These are phyloP conservation scores for Ampelomyces quisqualis DNA, from an alignment of 2,329 filamentous ascomycete species.

Conservation along the genomic window DNA sequence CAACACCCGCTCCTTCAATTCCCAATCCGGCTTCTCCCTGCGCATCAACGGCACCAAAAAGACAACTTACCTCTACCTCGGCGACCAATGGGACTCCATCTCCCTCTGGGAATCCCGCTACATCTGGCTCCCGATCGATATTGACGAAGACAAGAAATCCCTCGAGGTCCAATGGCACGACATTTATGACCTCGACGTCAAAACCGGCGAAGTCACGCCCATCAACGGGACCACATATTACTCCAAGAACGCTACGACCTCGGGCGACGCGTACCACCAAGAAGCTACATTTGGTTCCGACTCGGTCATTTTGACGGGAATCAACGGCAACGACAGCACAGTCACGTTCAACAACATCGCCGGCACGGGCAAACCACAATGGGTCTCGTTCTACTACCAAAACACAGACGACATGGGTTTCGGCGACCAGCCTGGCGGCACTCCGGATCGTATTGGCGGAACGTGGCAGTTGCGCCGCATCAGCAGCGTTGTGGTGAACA, in stretches of 20 bases:
- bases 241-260: slow-evolving; percentile 48
- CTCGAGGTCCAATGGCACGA: slow-evolving; percentile 57
- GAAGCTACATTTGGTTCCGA: slow-evolving; percentile 56
- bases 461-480: slow-evolving; percentile 62
- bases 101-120: slow-evolving; percentile 60
- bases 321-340: slow-evolving; percentile 58
- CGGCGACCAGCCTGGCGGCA: slow-evolving; percentile 55
- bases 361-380: slow-evolving; percentile 55
- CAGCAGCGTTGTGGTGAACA: slow-evolving; percentile 61
- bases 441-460: slow-evolving; percentile 61
- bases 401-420: slow-evolving; percentile 64
- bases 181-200: slow-evolving; percentile 57
- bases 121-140: slow-evolving; percentile 58
- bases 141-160: slow-evolving; percentile 55
- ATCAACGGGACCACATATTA: slow-evolving; percentile 54
- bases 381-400: slow-evolving; percentile 61
- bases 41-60: slow-evolving; percentile 52
- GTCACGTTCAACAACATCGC: slow-evolving; percentile 54
- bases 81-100: slow-evolving; percentile 57
- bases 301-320: slow-evolving; percentile 53
- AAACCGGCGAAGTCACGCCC: slow-evolving; percentile 52
- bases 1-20: slow-evolving; percentile 56
- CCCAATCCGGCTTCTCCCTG: slow-evolving; percentile 55
- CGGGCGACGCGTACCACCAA: slow-evolving; percentile 55
- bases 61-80: slow-evolving; percentile 56